These are phyloP conservation scores for Pyricularia sp. DNA, from an alignment of 2,329 filamentous ascomycete genomes.

Conservation along the genomic window DNA sequence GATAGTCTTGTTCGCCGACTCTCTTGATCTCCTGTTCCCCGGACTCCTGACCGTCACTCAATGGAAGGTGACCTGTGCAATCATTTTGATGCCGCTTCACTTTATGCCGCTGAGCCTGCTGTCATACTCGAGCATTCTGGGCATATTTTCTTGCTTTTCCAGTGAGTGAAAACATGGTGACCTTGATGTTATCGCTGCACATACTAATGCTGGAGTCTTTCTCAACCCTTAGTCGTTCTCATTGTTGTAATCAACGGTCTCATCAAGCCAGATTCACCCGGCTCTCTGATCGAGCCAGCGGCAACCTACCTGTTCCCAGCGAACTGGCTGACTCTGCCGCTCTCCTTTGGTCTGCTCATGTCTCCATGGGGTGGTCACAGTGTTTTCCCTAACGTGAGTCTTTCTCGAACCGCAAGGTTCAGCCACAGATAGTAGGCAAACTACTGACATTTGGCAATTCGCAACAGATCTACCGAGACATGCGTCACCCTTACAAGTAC, in stretches of 20 bases:
- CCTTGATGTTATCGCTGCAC: not conserved
- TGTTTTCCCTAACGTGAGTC: constrained; percentile 66
- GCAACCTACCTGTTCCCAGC: constrained; percentile 72
- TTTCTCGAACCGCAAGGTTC: not conserved
- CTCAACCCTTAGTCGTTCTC: constrained; percentile 53
- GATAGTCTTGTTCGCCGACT: constrained; percentile 89
- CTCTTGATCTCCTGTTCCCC: constrained; percentile 69
- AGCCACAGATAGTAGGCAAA: not conserved
- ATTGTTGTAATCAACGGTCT: constrained; percentile 82
- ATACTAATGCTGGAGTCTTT: not conserved
- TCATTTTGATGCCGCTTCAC: constrained; percentile 71
- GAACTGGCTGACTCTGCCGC: constrained; percentile 78
- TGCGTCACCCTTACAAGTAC: constrained; percentile 74
- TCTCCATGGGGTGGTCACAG: constrained; percentile 57
- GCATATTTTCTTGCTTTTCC: constrained; percentile 81
- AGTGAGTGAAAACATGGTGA: constrained; percentile 50
- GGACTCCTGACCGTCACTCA: constrained; percentile 51
- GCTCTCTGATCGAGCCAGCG: constrained; percentile 75
- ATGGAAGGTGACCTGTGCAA: constrained; percentile 81
- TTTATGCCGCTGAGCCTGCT: constrained; percentile 76
- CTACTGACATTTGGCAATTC: not conserved
- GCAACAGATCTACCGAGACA: constrained; percentile 49
- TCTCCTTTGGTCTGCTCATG: constrained; percentile 87
- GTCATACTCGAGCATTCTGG: constrained; percentile 84
- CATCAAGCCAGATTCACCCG: constrained; percentile 67